phyloP scores from a whole-genome alignment of 2,329 filamentous ascomycete species.

The Calonectria henricotiae region DNA sequence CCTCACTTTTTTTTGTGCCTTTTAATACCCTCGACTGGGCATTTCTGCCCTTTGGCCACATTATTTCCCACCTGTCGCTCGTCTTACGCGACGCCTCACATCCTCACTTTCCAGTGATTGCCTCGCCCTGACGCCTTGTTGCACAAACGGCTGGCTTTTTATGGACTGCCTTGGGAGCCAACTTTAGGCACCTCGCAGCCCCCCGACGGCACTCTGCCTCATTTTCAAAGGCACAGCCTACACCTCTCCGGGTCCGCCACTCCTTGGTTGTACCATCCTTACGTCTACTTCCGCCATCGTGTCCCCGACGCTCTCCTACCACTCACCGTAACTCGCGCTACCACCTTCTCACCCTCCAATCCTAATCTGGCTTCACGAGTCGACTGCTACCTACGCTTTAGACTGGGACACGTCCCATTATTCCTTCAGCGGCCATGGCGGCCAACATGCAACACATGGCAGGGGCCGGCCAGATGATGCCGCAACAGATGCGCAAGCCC shows the following conservation, averaged over 20 bases:
- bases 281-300: slow-evolving; percentile 12
- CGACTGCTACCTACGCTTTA: slow-evolving; percentile 33
- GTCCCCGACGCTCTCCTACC: slow-evolving; percentile 12
- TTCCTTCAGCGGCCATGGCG: slow-evolving; percentile 69
- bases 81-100: slow-evolving; percentile 42
- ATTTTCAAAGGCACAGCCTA: slow-evolving; percentile 31
- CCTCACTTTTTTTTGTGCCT: slow-evolving; percentile 26
- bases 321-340: slow-evolving; percentile 22
- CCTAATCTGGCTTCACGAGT: slow-evolving; percentile 28
- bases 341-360: slow-evolving; percentile 4
- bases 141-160: slow-evolving; percentile 51
- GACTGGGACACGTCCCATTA: slow-evolving; percentile 46
- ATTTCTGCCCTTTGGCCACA: slow-evolving; percentile 26
- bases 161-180: slow-evolving; percentile 54
- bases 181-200: slow-evolving; percentile 55
- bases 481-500: slow-evolving; percentile 60
- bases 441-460: slow-evolving; percentile 74
- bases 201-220: slow-evolving; percentile 46
- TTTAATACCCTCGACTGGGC: slow-evolving; percentile 31
- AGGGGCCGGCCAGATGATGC: slow-evolving; percentile 64
- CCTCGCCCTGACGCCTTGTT: slow-evolving; percentile 41
- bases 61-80: slow-evolving; percentile 24
- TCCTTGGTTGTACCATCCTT: slow-evolving; percentile 33
- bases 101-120: slow-evolving; percentile 34
- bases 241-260: slow-evolving; percentile 29